Evolutionary conservation across 2,329 filamentous ascomycete genomes (phyloP).

Genomic region (Fusarium robinianum): DNA sequence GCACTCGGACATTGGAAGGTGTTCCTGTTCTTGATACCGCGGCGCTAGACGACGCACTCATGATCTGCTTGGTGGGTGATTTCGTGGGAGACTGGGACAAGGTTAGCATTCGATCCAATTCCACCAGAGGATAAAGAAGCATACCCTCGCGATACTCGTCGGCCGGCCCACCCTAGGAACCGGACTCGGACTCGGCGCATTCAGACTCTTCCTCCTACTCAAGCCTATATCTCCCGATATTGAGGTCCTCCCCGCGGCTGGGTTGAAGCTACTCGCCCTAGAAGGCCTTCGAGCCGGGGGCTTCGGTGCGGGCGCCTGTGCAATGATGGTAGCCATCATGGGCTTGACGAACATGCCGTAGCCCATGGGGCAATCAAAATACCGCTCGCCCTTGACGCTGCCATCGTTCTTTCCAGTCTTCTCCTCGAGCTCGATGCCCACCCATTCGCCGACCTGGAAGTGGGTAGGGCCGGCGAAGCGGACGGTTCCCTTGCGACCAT

Average conservation of each 20-base stretch:
- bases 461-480: conserved; percentile 80
- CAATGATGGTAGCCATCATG: conserved; percentile 65
- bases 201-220: conserved; percentile 69
- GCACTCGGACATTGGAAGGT: conserved; percentile 59
- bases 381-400: conserved; percentile 81
- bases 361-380: conserved; percentile 82
- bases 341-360: conserved; percentile 85
- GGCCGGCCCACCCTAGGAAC: conserved; percentile 60
- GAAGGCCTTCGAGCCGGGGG: conserved; percentile 46
- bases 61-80: conserved; percentile 78
- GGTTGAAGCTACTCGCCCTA: conserved; percentile 56
- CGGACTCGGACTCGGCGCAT: conserved; percentile 74
- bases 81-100: conserved; percentile 71
- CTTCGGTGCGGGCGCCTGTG: conserved; percentile 50
- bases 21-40: conserved; percentile 67
- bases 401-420: conserved; percentile 92
- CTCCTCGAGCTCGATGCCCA: conserved; percentile 86
- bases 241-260: conserved; percentile 45
- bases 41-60: conserved; percentile 60
- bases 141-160: conserved; percentile 61
- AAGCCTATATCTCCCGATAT: conserved; percentile 57
- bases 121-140: conserved; percentile 34
- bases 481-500: conserved; percentile 76
- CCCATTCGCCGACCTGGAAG: conserved; percentile 84
- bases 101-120: conserved; percentile 22